phyloP scores from a whole-genome alignment of 169 alveolate species.

The Cyclospora cayetanensis region DNA sequence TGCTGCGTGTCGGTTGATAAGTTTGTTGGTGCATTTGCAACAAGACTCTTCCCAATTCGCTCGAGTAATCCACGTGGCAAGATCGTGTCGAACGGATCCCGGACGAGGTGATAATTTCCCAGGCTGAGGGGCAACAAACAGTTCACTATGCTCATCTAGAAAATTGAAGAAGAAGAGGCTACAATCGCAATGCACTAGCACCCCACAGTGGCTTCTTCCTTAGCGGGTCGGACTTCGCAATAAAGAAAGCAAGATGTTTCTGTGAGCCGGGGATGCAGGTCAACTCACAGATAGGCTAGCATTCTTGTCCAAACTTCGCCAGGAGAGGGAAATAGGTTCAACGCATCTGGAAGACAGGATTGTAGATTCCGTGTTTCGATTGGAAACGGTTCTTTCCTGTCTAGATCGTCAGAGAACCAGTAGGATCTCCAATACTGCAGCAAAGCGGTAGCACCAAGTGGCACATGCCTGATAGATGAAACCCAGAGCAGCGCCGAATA shows the following conservation, averaged over 20 bases:
- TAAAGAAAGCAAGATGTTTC: neutral
- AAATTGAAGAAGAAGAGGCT: neutral
- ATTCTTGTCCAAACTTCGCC: constrained; percentile 57
- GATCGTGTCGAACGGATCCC: constrained; percentile 49
- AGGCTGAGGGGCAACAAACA: constrained; percentile 7
- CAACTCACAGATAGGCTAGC: constrained; percentile 59
- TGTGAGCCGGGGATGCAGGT: neutral
- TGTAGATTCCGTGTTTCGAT: neutral
- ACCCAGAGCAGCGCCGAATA: neutral
- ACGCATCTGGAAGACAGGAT: constrained; percentile 30
- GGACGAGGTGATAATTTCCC: constrained; percentile 55
- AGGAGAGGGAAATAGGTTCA: constrained; percentile 19
- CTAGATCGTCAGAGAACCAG: constrained; percentile 65
- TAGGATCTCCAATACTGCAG: constrained; percentile 67
- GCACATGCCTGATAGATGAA: neutral
- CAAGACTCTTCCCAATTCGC: neutral
- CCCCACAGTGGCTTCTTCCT: neutral
- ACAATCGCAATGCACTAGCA: neutral
- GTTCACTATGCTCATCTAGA: neutral
- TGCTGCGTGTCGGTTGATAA: neutral
- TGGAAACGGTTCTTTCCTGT: constrained; percentile 54
- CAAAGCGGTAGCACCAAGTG: neutral
- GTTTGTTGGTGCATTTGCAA: neutral
- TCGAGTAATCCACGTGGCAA: neutral
- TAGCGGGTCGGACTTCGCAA: neutral